Base-by-base conservation (phyloP, 257 asterid genomes). In the Penstemon barbatus region DNA sequence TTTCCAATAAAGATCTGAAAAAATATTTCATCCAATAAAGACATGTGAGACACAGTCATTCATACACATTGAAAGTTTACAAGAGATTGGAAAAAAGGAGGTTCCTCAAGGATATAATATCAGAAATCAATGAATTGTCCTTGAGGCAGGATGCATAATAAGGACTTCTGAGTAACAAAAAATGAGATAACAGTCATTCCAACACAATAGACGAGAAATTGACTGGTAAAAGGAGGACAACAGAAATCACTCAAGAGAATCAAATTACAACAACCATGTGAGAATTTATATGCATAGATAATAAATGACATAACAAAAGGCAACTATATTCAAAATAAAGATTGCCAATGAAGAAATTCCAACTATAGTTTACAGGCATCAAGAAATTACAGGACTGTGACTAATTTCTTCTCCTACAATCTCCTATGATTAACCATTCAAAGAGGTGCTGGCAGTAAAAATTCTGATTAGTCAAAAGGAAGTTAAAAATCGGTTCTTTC, bases 1-100 rank as follows among this genome's bases (percentile, higher is more conserved):
- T 94, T 77, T 94, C 99, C 86, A 91, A 69, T 68, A 89, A 81
- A 63, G 85, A 82, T 80, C 99, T 94, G 97, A 65, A 82, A 81
- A 80, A 56, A 65, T 45, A 58, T 65, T 72, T 42, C 63, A 63
- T 53, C 63, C 69, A 69, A 69, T 38, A 65, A 72, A 58, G 65
- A 42, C 6, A 61, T 39, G 13, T 68, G 60, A 65, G 71, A 54
- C 42, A 33, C 62, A 63, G 66, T 48, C 74, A 64, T 37, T 57
- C 45, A 8, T 65, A 42, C 15, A 11, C 41, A 10, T 3, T 7
- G 51, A 5, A 62, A 43, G 10, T 74, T 39, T 41, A 19, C 38
- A 38, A 54, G 9, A 52, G 57, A 36, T 61, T 15, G 66, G 46
- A 51, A 63, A 46, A n/a, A 60, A 71, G 71, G 13, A 57, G 15